These are phyloP conservation scores for Fusarium vanettenii DNA, from an alignment of 2,329 filamentous ascomycete genomes.

Conservation along the genomic window DNA sequence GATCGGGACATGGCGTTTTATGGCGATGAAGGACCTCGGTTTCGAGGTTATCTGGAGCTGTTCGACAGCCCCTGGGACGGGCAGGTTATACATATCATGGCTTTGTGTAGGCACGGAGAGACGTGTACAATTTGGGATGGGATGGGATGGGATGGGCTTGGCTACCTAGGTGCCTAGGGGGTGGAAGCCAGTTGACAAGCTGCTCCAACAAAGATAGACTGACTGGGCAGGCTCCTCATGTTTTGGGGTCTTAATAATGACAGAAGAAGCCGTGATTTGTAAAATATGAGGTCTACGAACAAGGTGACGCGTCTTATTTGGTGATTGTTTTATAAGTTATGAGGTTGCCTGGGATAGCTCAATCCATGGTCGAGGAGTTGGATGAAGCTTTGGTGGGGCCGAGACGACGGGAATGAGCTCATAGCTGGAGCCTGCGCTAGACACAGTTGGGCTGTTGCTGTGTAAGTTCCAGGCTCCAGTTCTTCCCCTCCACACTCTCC, in stretches of 20 bases:
- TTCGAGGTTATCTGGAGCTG: slow-evolving; percentile 48
- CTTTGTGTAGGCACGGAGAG: slow-evolving; percentile 9
- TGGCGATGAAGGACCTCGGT: slow-evolving; percentile 51
- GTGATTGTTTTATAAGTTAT: background rate
- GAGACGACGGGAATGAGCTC: slow-evolving; percentile 34
- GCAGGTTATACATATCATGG: slow-evolving; percentile 10
- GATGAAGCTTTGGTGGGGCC: slow-evolving; percentile 37
- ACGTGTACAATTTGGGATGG: slow-evolving; percentile 14
- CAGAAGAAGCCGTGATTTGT: background rate
- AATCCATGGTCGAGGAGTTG: background rate
- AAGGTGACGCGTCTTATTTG: background rate
- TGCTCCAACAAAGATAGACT: background rate
- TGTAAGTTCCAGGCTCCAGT: slow-evolving; percentile 5
- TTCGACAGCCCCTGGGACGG: slow-evolving; percentile 27
- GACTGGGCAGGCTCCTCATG: background rate
- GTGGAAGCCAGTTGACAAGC: slow-evolving; percentile 1
- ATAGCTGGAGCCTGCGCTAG: slow-evolving; percentile 13
- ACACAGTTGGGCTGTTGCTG: slow-evolving; percentile 4
- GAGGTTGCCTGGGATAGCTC: slow-evolving; percentile 5
- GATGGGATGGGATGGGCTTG: background rate
- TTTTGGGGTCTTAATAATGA: background rate
- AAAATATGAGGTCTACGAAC: background rate
- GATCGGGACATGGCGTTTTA: slow-evolving; percentile 49
- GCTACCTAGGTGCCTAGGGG: background rate
- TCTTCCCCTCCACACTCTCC: slow-evolving; percentile 4